Evolutionary conservation across 345 rosid species (phyloP), one percentile per base, ranked within the genome.

Genomic region (Brassica cretica): DNA sequence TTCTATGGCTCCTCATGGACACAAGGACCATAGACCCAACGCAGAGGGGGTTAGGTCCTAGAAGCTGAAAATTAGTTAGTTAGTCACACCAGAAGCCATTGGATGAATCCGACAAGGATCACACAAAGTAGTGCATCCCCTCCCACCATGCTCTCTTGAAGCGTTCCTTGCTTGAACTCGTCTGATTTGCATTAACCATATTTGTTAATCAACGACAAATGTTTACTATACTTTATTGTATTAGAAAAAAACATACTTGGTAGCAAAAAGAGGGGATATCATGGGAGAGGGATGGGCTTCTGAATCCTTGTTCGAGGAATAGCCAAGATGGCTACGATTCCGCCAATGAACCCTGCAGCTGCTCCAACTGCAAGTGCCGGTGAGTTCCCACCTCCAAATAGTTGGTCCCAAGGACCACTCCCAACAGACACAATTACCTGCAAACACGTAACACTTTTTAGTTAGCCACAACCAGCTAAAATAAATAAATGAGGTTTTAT

Each of bases 361-460:
- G 85, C 94, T 67, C 88, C 96, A 66, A 88, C 89, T 56, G 87
- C 91, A 82, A 93, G 84, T 29, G 94, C 94, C 6, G 96, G 92
- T 46, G 85, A 90, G 81, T 90, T 90, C 72, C 96, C 97, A 73
- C 96, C 94, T 73, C 94, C 91, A 72, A 88, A 87, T 62, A 90
- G 86, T 84, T 91, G 89, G 86, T 90, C 91, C 89, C 90, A 91
- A 27, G 92, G 91, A 29, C 89, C 98, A 88, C 88, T 84, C 58
- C 94, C 97, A 71, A 89, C 63, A 46, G 98, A 90, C 68, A 91
- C 92, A 71, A 91, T 81, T 59, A 88, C 87, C 94, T 89, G 82
- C 76, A 32, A 24, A 14, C 18, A 68, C 71, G 63, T 59, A 65
- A 8, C 3, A 30, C 1, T 11, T 64, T 64, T 55, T 64, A 25